Evolutionary conservation across 352 stramenopile species (phyloP), one percentile per base, ranked within the genome.

Genomic region (Phytopythium helicoides): DNA sequence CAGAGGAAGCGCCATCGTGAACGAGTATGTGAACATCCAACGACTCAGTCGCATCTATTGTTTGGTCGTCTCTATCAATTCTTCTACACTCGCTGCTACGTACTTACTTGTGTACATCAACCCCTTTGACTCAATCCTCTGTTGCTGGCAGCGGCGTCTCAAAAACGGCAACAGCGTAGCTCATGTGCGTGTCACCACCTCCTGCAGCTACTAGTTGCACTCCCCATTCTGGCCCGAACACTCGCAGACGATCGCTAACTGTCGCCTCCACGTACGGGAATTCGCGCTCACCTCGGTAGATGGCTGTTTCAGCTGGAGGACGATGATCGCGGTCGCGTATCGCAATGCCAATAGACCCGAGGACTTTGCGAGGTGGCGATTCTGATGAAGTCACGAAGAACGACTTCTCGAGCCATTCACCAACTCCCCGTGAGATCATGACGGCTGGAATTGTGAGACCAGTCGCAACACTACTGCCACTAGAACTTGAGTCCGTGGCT

Each of bases 361-460:
- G 65, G 6, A 77, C 42, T 31, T 33, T 33, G 5, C 28, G 28
- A 33, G 56, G 16, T n/a, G 19, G 53, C 6, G 48, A 46, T 12
- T 46, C 39, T 5, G n/a, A n/a, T 7, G 11, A 7, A n/a, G 6
- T 47, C 19, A 11, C 11, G 7, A 47, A 21, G 40, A 33, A 31
- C 19, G 40, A 47, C 1, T 21, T 53, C 45, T 66, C 42, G 18
- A 92, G 72, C 78, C 74, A 92, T 21, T 81, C 70, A 14, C 78
- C 81, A 9, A 82, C 69, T 16, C 81, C 74, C 14, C 71, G 62
- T 19, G 81, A 64, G 11, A 92, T 53, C 81, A 92, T 89, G 51
- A 89, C 68, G 8, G 75, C 71, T 12, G 81, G 78, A 6, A 88
- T 62, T 5, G 59, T 39, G 6, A 82, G 19, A 8, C 19, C 37